phyloP scores from a whole-genome alignment of 768 basidiomycete genomes.

The Boletus eberwhitei region DNA sequence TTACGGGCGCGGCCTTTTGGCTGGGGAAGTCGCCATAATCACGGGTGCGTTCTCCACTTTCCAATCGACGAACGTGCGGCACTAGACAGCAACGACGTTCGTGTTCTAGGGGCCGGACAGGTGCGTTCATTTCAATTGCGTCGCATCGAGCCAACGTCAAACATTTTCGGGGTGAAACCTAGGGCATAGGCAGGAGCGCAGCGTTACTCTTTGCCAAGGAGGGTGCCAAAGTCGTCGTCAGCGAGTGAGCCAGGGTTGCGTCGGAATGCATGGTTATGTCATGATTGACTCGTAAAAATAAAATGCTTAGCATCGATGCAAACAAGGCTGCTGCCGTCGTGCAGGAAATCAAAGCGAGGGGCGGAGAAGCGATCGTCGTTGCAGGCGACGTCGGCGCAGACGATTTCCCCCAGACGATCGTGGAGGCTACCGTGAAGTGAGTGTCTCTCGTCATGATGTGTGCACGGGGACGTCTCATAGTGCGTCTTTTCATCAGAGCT shows the following conservation, averaged over 20 bases:
- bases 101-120: constrained; percentile 67
- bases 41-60: constrained; percentile 52
- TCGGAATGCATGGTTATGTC: neutral
- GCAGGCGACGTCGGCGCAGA: constrained; percentile 80
- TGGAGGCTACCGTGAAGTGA: constrained; percentile 72
- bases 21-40: constrained; percentile 80
- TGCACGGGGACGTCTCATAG: neutral
- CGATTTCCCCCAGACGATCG: constrained; percentile 76
- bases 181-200: constrained; percentile 77
- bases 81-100: constrained; percentile 1
- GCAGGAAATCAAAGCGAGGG: constrained; percentile 66
- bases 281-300: neutral
- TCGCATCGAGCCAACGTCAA: neutral
- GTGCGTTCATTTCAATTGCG: constrained; percentile 31
- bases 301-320: constrained; percentile 58
- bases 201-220: constrained; percentile 81
- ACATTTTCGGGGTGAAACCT: neutral
- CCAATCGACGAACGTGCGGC: neutral
- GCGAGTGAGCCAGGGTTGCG: constrained; percentile 53
- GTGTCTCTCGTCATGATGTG: constrained; percentile 33
- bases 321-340: constrained; percentile 63
- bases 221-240: constrained; percentile 82
- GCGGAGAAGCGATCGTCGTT: constrained; percentile 72
- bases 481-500: constrained; percentile 41
- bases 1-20: constrained; percentile 54